Evolutionary conservation across 108 stramenopile genomes (phyloP), one percentile per base, ranked within the genome.

Genomic region (Parietichytrium sp.): DNA sequence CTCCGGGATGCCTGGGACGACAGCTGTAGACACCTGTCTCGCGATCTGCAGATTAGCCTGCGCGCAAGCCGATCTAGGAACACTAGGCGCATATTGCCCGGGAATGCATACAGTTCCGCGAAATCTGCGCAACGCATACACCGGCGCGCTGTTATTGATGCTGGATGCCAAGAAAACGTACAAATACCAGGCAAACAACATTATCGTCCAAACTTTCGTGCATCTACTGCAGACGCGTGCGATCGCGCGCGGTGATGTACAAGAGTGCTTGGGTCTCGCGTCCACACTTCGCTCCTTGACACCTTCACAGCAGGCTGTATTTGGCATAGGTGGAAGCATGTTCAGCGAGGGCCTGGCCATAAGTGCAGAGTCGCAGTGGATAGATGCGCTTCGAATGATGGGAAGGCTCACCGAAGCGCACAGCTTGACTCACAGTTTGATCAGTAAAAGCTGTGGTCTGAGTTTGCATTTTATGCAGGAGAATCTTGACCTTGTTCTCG

Each of bases 151-250:
- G 6, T 42, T 72, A 42, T 42, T 45, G 2, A 13, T 72, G 33
- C 23, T 72, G 20, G 38, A 72, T n/a, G 61, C 61, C 42, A 36
- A 45, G 61, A 33, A 72, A 27, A 72, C 61, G 16, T 72, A 45
- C 61, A 72, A 72, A 42, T 72, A 72, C 42, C 38, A 33, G 8
- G 38, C 61, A 33, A 72, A 72, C 61, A 72, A 72, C 61, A 45
- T 72, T 20, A 72, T 72, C 20, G 61, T 72, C 20, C 61, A 45
- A n/a, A 72, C 61, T 42, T 45, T 72, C 38, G 42, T 72, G 33
- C 45, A 72, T 72, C 45, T 72, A 20, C 25, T 72, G 33, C 33
- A 45, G 3, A 72, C 36, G 3, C 61, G 61, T 25, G 61, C 61
- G 2, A 72, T 42, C 10, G 61, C 61, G 13, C 61, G 61, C 29